These are phyloP conservation scores for Fusarium phyllophilum DNA, from an alignment of 2,329 filamentous ascomycete genomes.

Conservation along the genomic window DNA sequence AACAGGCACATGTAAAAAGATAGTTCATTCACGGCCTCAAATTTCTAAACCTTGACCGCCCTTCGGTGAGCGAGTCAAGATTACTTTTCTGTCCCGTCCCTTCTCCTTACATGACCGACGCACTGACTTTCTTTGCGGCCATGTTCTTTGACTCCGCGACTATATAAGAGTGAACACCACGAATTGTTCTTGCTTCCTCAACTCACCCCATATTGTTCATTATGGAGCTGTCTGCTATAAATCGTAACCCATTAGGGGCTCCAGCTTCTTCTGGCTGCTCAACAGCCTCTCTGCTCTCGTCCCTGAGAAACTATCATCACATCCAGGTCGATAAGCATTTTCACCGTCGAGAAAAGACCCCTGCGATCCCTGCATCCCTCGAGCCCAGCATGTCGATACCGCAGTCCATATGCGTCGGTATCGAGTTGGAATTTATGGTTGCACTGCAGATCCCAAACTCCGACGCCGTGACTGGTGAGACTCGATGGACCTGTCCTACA, in stretches of 20 bases:
- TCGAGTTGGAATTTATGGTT: conserved; percentile 45
- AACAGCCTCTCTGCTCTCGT: neutral
- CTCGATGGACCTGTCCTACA: conserved; percentile 27
- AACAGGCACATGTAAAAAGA: conserved; percentile 7
- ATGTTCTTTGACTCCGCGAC: neutral
- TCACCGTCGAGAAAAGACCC: neutral
- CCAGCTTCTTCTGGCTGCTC: conserved; percentile 18
- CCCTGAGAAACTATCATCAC: conserved; percentile 8
- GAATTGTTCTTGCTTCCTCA: conserved; percentile 9
- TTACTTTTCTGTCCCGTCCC: neutral
- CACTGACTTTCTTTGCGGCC: neutral
- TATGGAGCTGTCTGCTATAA: conserved; percentile 30
- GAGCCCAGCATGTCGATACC: conserved; percentile 8
- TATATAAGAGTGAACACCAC: conserved; percentile 12
- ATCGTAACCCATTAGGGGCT: conserved; percentile 17
- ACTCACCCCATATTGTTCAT: conserved; percentile 13
- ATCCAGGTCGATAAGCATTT: conserved; percentile 3
- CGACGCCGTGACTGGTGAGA: neutral
- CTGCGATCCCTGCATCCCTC: neutral
- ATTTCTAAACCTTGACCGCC: conserved; percentile 20
- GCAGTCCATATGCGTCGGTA: conserved; percentile 33
- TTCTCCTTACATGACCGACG: conserved; percentile 8
- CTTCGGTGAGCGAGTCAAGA: conserved; percentile 17
- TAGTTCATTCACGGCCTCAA: conserved; percentile 3
- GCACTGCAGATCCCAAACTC: conserved; percentile 24